Conservation (phyloP, 1,284 basidiomycete species). For the Ceratobasidium sp. region DNA sequence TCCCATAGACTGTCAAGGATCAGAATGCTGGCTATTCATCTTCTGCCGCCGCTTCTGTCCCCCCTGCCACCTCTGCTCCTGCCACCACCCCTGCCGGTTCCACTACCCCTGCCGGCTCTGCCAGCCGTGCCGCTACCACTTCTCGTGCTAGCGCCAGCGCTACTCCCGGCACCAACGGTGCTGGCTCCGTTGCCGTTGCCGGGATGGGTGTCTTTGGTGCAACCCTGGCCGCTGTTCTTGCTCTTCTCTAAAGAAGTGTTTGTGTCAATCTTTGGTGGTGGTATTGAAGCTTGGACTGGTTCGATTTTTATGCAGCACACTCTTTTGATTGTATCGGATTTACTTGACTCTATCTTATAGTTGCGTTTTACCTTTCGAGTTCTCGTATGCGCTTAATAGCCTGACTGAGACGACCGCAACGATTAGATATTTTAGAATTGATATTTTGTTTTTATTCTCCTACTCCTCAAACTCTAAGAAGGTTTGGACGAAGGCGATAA, state of each 20-base stretch:
- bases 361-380: slow-evolving; percentile 13
- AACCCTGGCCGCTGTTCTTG: slow-evolving; percentile 30
- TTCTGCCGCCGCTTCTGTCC: slow-evolving; percentile 6
- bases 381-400: slow-evolving; percentile 23
- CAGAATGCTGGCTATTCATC: slow-evolving; percentile 33
- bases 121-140: not conserved
- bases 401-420: slow-evolving; percentile 38
- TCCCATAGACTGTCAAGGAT: slow-evolving; percentile 43
- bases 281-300: slow-evolving; percentile 18
- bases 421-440: slow-evolving; percentile 14
- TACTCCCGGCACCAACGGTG: slow-evolving; percentile 50
- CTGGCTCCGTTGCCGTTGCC: slow-evolving; percentile 20
- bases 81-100: not conserved
- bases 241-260: slow-evolving; percentile 27
- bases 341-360: slow-evolving; percentile 32
- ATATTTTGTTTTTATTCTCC: slow-evolving; percentile 6
- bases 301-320: slow-evolving; percentile 7
- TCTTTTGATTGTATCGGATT: slow-evolving; percentile 41
- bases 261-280: not conserved
- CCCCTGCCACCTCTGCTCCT: slow-evolving; percentile 2
- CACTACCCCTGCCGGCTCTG: not conserved
- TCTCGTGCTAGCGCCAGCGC: slow-evolving; percentile 12
- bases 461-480: not conserved
- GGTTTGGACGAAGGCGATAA: slow-evolving; percentile 1
- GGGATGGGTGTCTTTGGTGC: slow-evolving; percentile 39